phyloP scores from a whole-genome alignment of 2,329 filamentous ascomycete genomes.

The Colletotrichum lentis region DNA sequence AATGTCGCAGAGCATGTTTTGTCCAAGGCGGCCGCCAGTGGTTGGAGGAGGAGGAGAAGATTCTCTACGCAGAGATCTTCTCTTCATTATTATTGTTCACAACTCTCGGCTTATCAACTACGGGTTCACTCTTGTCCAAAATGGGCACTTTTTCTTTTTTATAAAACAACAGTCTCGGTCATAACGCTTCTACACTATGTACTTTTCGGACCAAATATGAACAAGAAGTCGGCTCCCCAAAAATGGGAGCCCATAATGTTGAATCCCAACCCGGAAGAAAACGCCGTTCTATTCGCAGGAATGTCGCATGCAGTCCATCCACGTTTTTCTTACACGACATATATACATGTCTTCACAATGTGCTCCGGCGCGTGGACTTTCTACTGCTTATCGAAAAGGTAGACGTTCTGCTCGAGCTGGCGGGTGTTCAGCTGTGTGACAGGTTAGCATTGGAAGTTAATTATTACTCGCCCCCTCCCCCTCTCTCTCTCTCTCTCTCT shows the following conservation, averaged over 20 bases:
- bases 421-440: conserved; percentile 29
- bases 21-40: background rate
- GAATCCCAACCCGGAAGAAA: background rate
- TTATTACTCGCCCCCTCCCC: no score
- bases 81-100: no score
- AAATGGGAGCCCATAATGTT: background rate
- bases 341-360: background rate
- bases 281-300: conserved; percentile 8
- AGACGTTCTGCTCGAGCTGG: conserved; percentile 33
- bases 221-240: conserved; percentile 17
- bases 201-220: background rate
- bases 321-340: background rate
- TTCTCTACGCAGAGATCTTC: background rate
- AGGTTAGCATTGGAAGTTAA: background rate
- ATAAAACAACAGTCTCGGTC: no score
- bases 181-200: conserved; percentile 1
- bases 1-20: background rate
- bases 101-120: background rate
- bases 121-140: no score
- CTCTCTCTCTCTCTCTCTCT: no score
- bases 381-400: conserved; percentile 25
- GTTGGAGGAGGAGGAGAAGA: background rate
- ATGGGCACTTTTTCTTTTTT: no score
- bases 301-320: conserved; percentile 7
- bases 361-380: background rate